These are phyloP conservation scores for Exophiala aquamarina DNA, from an alignment of 2,329 filamentous ascomycete genomes.

Conservation along the genomic window DNA sequence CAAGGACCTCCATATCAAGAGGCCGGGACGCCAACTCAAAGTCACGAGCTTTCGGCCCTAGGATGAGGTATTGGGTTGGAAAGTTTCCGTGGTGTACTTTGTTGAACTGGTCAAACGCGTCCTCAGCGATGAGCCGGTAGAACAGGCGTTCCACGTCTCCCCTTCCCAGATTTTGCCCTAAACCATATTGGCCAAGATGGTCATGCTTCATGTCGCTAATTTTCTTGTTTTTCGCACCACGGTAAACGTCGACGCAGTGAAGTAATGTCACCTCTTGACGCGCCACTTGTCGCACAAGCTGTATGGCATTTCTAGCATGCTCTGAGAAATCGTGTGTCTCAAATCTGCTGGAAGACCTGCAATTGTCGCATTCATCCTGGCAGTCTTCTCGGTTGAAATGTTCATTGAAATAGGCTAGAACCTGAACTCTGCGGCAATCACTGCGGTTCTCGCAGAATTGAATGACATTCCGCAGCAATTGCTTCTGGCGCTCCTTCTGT, in stretches of 20 bases:
- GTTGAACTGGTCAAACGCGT: conserved; percentile 71
- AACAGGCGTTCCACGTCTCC: conserved; percentile 84
- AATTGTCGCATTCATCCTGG: conserved; percentile 81
- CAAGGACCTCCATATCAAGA: conserved; percentile 56
- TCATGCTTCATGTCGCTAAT: conserved; percentile 55
- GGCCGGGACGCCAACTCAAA: conserved; percentile 45
- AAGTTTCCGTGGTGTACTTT: conserved; percentile 63
- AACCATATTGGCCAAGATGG: conserved; percentile 61
- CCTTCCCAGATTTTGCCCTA: conserved; percentile 68
- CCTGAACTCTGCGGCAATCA: conserved; percentile 83
- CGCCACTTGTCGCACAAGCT: conserved; percentile 62
- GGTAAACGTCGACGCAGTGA: conserved; percentile 81
- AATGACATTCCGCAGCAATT: conserved; percentile 82
- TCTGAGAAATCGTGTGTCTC: conserved; percentile 74
- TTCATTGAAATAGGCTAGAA: conserved; percentile 94
- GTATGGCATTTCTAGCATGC: conserved; percentile 69
- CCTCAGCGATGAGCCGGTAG: conserved; percentile 70
- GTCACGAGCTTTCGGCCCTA: conserved; percentile 46
- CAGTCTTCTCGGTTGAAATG: conserved; percentile 72
- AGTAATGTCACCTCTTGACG: conserved; percentile 66
- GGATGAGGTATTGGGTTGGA: conserved; percentile 65
- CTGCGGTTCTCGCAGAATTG: conserved; percentile 86
- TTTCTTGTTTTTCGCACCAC: conserved; percentile 65
- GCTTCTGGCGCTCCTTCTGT: conserved; percentile 79
- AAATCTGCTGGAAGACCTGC: conserved; percentile 69